A percentile compares a stretch with the other conserved stretches of the same genome.
phyloP scores from a whole-genome alignment of 805 yeast genomes.

The Tanozyma kutaoensis region DNA sequence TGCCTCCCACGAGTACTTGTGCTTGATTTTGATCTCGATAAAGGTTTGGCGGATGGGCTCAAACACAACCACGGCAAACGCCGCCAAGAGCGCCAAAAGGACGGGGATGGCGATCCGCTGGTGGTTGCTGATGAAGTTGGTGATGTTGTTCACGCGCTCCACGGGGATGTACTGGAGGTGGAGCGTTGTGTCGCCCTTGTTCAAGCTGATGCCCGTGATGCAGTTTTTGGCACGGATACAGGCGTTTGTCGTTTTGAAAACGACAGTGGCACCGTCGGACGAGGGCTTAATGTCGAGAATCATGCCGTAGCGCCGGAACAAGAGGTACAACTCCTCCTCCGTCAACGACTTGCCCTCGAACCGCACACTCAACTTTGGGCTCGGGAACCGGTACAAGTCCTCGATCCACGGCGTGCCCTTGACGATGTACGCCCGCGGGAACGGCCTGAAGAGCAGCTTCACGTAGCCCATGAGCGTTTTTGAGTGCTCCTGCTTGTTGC shows the following conservation, averaged over 20 bases:
- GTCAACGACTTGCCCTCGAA: slow-evolving; percentile 69
- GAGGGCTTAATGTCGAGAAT: slow-evolving; percentile 62
- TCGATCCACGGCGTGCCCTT: slow-evolving; percentile 95
- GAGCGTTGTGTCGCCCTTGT: slow-evolving; percentile 37
- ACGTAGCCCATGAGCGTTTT: slow-evolving; percentile 4
- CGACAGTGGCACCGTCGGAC: slow-evolving; percentile 32
- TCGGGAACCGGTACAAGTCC: slow-evolving; percentile 72
- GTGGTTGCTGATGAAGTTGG: slow-evolving; percentile 55
- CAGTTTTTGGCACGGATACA: slow-evolving; percentile 88
- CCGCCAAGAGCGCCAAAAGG: slow-evolving; percentile 65
- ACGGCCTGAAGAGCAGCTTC: slow-evolving; percentile 5
- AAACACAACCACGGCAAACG: slow-evolving; percentile 71
- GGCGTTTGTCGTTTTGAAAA: slow-evolving; percentile 42
- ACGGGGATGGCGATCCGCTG: slow-evolving; percentile 76
- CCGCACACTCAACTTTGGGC: slow-evolving; percentile 43
- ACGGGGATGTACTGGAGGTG: slow-evolving; percentile 64
- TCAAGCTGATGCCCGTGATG: slow-evolving; percentile 62
- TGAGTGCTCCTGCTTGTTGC: slow-evolving; percentile 4
- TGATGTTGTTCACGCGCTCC: slow-evolving; percentile 36
- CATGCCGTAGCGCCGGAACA: slow-evolving; percentile 79
- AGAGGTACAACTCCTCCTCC: slow-evolving; percentile 69
- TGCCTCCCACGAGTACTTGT: slow-evolving; percentile 37
- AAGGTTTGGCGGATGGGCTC: slow-evolving; percentile 86
- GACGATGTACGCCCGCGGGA: slow-evolving; percentile 54
- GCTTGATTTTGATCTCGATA: slow-evolving; percentile 60